Percentiles rank a stretch among this genome's conserved stretches.
phyloP scores from a whole-genome alignment of 139 green algal genomes.

The Closterium sp. region DNA sequence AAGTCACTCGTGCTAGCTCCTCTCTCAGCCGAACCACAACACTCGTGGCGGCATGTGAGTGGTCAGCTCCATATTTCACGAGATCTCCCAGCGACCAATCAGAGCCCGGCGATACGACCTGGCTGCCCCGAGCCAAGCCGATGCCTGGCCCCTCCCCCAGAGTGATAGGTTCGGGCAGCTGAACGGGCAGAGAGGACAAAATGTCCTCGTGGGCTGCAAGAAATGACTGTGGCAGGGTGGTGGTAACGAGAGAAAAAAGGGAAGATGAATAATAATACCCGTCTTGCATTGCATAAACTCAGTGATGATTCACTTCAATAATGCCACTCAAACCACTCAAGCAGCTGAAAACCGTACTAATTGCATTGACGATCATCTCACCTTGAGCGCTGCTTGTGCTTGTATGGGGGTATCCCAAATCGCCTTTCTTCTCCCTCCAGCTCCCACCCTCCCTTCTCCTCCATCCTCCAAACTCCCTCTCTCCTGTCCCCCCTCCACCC shows the following conservation, averaged over 20 bases:
- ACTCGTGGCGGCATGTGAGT: conserved; percentile 23
- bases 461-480: not conserved
- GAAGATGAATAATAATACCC: not conserved
- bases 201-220: conserved; percentile 28
- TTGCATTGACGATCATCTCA: conserved; percentile 3
- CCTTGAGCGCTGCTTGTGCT: conserved; percentile 37
- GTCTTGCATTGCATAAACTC: not conserved
- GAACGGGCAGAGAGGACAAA: conserved; percentile 33
- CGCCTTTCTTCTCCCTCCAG: not conserved
- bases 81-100: conserved; percentile 16
- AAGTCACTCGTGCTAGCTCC: conserved; percentile 27
- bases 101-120: not conserved
- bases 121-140: conserved; percentile 14
- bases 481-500: not conserved
- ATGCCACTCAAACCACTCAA: not conserved
- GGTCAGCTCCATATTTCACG: conserved; percentile 1
- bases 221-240: conserved; percentile 14
- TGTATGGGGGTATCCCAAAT: conserved; percentile 42
- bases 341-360: not conserved
- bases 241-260: not conserved
- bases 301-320: not conserved
- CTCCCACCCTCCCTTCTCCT: not conserved
- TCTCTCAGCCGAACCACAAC: conserved; percentile 25
- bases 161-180: conserved; percentile 11
- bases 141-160: conserved; percentile 30